These are phyloP conservation scores for Suillus cothurnatus DNA, from an alignment of 768 basidiomycete genomes.

Conservation along the genomic window DNA sequence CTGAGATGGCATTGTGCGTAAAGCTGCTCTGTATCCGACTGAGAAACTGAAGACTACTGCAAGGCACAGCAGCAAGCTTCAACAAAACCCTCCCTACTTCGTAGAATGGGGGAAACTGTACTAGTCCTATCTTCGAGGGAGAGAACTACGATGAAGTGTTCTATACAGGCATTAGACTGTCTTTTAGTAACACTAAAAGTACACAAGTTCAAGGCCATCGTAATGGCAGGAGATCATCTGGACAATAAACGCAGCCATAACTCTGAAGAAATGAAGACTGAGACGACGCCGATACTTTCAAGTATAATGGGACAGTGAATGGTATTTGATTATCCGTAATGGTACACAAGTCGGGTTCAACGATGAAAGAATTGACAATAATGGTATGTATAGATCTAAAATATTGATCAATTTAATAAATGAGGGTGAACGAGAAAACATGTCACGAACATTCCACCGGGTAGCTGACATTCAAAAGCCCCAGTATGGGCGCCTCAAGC, in stretches of 20 bases:
- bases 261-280: background rate
- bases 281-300: background rate
- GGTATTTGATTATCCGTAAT: background rate
- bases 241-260: background rate
- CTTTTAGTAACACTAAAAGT: background rate
- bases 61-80: no score
- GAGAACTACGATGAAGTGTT: background rate
- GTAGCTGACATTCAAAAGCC: background rate
- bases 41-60: no score
- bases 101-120: no score
- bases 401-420: slow-evolving; percentile 1
- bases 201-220: background rate
- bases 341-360: slow-evolving; percentile 16
- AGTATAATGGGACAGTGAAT: background rate
- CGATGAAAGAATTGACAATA: slow-evolving; percentile 22
- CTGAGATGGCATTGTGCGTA: no score
- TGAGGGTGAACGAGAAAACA: background rate
- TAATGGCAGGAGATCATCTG: background rate
- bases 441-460: slow-evolving; percentile 7
- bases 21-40: no score
- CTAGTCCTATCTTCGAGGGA: background rate
- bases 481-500: background rate
- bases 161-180: background rate
- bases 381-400: slow-evolving; percentile 27
- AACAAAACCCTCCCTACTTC: no score